Conservation (phyloP, 2,329 filamentous ascomycete species). For the Paraconiothyrium brasiliense region DNA sequence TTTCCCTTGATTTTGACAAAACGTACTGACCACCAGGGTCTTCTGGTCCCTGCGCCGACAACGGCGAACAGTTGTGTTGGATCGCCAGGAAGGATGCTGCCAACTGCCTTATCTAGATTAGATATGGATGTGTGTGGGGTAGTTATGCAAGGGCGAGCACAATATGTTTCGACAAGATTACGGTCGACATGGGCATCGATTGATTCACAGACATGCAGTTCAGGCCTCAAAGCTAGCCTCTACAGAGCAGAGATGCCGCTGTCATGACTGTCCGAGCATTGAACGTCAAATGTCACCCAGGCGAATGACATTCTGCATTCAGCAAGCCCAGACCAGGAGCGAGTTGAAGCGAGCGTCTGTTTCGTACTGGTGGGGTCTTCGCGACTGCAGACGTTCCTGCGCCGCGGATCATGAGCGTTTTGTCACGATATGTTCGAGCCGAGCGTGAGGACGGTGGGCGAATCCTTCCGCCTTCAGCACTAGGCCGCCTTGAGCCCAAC, state of each 20-base stretch:
- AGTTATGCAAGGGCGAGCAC: constrained; percentile 15
- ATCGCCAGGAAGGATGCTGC: constrained; percentile 24
- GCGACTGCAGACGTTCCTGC: constrained; percentile 18
- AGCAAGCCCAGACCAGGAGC: constrained; percentile 8
- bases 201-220: constrained; percentile 20
- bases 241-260: constrained; percentile 22
- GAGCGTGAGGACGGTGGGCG: constrained; percentile 26
- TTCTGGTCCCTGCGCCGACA: constrained; percentile 18
- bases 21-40: constrained; percentile 22
- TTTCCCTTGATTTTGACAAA: neutral
- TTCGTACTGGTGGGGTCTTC: constrained; percentile 27
- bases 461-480: constrained; percentile 5
- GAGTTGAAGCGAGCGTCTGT: constrained; percentile 19
- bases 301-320: constrained; percentile 12
- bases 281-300: constrained; percentile 20
- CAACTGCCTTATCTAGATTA: constrained; percentile 41
- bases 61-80: constrained; percentile 38
- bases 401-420: constrained; percentile 21
- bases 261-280: constrained; percentile 15
- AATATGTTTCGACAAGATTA: constrained; percentile 12
- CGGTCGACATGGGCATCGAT: constrained; percentile 6
- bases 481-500: constrained; percentile 12
- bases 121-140: constrained; percentile 28
- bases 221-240: constrained; percentile 9
- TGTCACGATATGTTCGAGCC: constrained; percentile 28